A percentile compares a stretch with the other conserved stretches of the same genome.
Conservation (phyloP, 2,329 filamentous ascomycete genomes). For the Xylariaceae sp. region DNA sequence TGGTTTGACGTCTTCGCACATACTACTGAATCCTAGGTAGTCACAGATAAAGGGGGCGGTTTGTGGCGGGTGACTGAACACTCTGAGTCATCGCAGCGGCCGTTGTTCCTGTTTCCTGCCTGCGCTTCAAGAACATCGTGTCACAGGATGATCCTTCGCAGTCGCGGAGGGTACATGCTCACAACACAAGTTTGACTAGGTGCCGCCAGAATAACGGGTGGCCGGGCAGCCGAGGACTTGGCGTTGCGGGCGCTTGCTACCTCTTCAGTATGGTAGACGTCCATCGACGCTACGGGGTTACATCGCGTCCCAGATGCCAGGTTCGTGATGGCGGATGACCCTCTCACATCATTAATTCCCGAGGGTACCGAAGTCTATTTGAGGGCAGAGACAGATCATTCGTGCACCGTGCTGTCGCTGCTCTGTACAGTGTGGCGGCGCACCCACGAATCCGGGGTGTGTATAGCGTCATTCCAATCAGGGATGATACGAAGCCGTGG, state of each 20-base stretch:
- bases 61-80: constrained; percentile 7
- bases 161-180: constrained; percentile 2
- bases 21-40: background rate
- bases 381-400: background rate
- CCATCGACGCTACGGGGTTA: constrained; percentile 13
- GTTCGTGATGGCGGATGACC: constrained; percentile 9
- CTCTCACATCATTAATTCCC: constrained; percentile 9
- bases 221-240: constrained; percentile 8
- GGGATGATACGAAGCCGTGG: background rate
- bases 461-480: background rate
- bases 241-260: background rate
- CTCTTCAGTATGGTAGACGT: constrained; percentile 14
- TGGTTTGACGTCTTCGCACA: no score
- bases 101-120: background rate
- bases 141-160: constrained; percentile 4
- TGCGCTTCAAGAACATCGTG: background rate
- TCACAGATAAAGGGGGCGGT: background rate
- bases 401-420: background rate
- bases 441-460: background rate
- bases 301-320: constrained; percentile 19
- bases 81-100: constrained; percentile 9
- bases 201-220: constrained; percentile 5
- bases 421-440: background rate
- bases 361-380: constrained; percentile 16
- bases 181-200: background rate